Evolutionary conservation across 495 filamentous ascomycete genomes (phyloP).

Genomic region (Xylaria cubensis): DNA sequence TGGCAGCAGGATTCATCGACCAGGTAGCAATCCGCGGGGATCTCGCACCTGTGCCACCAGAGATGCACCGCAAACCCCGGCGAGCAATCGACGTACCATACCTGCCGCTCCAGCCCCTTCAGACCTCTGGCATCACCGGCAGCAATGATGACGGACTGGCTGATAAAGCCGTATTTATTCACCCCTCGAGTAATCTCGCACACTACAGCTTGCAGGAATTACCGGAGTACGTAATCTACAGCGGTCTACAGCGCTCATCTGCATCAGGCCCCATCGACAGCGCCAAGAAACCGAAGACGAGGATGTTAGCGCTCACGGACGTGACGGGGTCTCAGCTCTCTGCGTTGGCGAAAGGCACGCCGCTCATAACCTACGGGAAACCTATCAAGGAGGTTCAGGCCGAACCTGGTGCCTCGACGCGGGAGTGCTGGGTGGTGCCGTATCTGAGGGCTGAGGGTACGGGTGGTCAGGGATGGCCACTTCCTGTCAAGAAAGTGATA

Average conservation of each 20-base stretch:
- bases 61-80: conserved; percentile 71
- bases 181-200: conserved; percentile 81
- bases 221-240: conserved; percentile 87
- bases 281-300: conserved; percentile 70
- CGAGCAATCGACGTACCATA: conserved; percentile 91
- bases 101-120: conserved; percentile 78
- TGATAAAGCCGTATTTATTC: conserved; percentile 75
- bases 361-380: conserved; percentile 84
- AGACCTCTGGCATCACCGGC: conserved; percentile 16
- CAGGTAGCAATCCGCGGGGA: conserved; percentile 94
- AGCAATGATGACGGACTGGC: conserved; percentile 45
- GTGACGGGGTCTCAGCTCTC: conserved; percentile 78
- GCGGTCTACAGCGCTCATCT: conserved; percentile 74
- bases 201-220: conserved; percentile 70
- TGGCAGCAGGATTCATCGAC: conserved; percentile 93
- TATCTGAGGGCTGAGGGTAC: conserved; percentile 70
- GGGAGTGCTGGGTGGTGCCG: conserved; percentile 85
- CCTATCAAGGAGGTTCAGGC: conserved; percentile 75
- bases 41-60: conserved; percentile 74
- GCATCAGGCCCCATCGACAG: conserved; percentile 51
- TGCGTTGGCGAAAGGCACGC: conserved; percentile 81
- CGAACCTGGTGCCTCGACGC: conserved; percentile 60
- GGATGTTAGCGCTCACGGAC: conserved; percentile 87
- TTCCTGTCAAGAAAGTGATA: conserved; percentile 80
- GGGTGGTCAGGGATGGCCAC: conserved; percentile 75